Conservation (phyloP, 257 asterid species). For the Solanum sitiens region DNA sequence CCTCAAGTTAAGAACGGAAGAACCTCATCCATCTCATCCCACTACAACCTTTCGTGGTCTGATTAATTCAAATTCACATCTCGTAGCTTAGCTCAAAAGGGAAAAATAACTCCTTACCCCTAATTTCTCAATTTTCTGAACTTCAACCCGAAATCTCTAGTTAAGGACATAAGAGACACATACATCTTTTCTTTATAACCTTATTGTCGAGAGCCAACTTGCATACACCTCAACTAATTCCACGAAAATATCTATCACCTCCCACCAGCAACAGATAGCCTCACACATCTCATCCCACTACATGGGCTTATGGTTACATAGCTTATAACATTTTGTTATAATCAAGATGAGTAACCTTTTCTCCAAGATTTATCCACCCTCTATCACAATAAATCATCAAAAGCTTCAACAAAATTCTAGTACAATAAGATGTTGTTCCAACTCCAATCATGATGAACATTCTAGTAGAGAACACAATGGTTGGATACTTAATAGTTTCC, state of each 20-base stretch:
- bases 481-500: conserved; percentile 18
- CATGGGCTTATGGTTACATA: background rate
- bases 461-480: conserved; percentile 1
- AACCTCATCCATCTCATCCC: background rate
- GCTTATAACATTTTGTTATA: background rate
- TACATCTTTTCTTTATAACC: background rate
- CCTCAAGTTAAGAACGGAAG: background rate
- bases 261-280: background rate
- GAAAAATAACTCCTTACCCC: background rate
- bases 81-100: background rate
- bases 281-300: background rate
- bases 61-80: background rate
- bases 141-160: background rate
- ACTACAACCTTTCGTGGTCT: background rate
- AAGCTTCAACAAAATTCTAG: background rate
- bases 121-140: background rate
- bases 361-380: conserved; percentile 10
- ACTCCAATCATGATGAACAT: background rate
- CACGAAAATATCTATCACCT: background rate
- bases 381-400: background rate
- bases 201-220: background rate
- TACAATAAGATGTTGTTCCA: conserved; percentile 16
- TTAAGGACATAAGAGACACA: background rate
- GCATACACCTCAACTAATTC: background rate
- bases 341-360: conserved; percentile 16